Conservation (phyloP, 2,329 filamentous ascomycete genomes). For the Epichloe sylvatica region DNA sequence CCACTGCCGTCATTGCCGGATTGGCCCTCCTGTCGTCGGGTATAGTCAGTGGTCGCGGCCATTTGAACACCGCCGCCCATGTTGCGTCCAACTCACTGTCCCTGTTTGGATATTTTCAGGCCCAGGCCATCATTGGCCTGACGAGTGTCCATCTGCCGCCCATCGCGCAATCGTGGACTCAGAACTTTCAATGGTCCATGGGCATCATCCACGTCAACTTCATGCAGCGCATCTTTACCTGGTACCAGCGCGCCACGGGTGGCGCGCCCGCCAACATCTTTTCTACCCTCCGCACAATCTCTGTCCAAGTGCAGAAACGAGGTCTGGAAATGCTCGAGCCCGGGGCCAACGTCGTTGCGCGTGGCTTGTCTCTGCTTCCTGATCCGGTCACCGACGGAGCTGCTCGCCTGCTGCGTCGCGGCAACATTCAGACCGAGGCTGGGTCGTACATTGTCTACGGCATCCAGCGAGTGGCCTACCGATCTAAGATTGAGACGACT, state of each 20-base stretch:
- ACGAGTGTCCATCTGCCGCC: conserved; percentile 68
- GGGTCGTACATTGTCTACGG: conserved; percentile 55
- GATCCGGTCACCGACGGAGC: conserved; percentile 23
- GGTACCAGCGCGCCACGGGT: conserved; percentile 87
- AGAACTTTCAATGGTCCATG: conserved; percentile 97
- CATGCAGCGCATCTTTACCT: conserved; percentile 74
- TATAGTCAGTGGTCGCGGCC: conserved; percentile 77
- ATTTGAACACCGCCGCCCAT: conserved; percentile 86
- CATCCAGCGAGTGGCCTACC: conserved; percentile 79
- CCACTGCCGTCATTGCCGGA: conserved; percentile 72
- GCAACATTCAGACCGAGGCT: conserved; percentile 34
- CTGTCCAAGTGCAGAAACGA: conserved; percentile 67
- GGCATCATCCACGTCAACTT: conserved; percentile 76
- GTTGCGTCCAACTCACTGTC: conserved; percentile 84
- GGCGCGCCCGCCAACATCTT: conserved; percentile 71
- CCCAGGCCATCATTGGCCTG: conserved; percentile 80
- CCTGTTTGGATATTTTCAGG: conserved; percentile 84
- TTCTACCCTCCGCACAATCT: conserved; percentile 55
- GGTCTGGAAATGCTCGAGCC: conserved; percentile 16
- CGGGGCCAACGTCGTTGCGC: conserved; percentile 14
- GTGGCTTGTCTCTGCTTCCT: conserved; percentile 29
- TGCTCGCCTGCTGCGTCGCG: conserved; percentile 24
- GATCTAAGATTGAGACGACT: conserved; percentile 67
- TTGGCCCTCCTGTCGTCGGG: conserved; percentile 72
- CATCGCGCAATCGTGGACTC: conserved; percentile 80